Base-by-base conservation (phyloP, 2,329 filamentous ascomycete genomes). In the Massarina eburnea region DNA sequence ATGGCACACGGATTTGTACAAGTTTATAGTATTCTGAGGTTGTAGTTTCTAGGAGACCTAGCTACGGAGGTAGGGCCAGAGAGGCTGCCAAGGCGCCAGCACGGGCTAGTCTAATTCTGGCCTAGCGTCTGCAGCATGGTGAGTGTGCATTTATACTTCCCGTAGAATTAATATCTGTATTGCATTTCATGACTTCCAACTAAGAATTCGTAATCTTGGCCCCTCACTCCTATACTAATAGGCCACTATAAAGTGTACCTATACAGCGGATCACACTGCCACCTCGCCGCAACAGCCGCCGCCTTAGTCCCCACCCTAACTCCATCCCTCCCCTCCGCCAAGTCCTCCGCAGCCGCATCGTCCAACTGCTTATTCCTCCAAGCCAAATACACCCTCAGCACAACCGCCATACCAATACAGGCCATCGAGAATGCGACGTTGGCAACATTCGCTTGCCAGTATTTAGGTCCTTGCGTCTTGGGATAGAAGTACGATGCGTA, bases 401-500 rank as follows among this genome's bases (percentile, higher is more conserved):
- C 20, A 3, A 38, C 36, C 20, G 44, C 37, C 21, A 47, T 29
- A 22, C 22, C 7, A 29, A 51, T 45, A 32, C 48, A 47, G 14
- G 40, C 41, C 15, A 24, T 36, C 7, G 36, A 40, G 20, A 51
- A 51, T 2, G 48, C 48, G 8, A 51, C 45, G 22, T 51, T 51
- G 12, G 44, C 48, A 18, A 51, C 41, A 32, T 51, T 48, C 14
- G 48, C 48, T 38, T 51, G 48, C 48, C 44, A 51, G 20, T 51
- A 45, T 17, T 43, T 27, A n/a, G 44, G 44, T 2, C 44, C 48
- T 21, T 51, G 44, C 3, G 18, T 15, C 18, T 39, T 47, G 15
- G 48, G 44, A 29, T 51, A 52, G 34, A 47, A 47, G 41, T 52
- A 50, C 4, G 36, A 42, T 3, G 46, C 46, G 26, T 52, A 52